A percentile compares a stretch with the other conserved stretches of the same genome.
Conservation (phyloP, 2,329 filamentous ascomycete species). For the Fusarium denticulatum region DNA sequence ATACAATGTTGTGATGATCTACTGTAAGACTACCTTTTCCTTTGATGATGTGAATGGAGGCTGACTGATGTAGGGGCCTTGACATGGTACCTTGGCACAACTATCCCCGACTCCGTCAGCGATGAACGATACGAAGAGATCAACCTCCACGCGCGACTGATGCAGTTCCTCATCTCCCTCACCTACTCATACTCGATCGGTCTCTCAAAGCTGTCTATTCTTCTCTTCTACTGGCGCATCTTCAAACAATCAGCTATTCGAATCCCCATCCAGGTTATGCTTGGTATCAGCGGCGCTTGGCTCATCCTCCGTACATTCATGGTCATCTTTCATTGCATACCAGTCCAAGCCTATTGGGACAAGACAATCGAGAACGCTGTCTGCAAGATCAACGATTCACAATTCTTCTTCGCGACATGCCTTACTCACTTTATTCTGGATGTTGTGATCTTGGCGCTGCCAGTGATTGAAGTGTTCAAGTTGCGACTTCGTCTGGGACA, state of each 20-base stretch:
- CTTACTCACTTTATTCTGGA: constrained; percentile 48
- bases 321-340: constrained; percentile 48
- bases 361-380: constrained; percentile 37
- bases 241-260: constrained; percentile 44
- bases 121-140: constrained; percentile 25
- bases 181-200: constrained; percentile 44
- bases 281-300: constrained; percentile 40
- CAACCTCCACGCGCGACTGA: constrained; percentile 16
- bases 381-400: constrained; percentile 47
- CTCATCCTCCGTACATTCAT: constrained; percentile 46
- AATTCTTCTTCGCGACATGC: constrained; percentile 48
- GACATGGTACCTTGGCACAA: constrained; percentile 30
- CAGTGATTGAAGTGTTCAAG: constrained; percentile 45
- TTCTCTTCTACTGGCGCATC: constrained; percentile 46
- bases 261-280: constrained; percentile 42
- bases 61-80: constrained; percentile 29
- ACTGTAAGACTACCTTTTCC: constrained; percentile 14
- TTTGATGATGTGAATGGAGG: accelerated
- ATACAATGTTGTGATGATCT: constrained; percentile 27
- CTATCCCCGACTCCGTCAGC: constrained; percentile 15
- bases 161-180: constrained; percentile 29
- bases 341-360: constrained; percentile 49
- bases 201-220: constrained; percentile 43
- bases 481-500: constrained; percentile 43
- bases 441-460: constrained; percentile 45